These are phyloP conservation scores for Nephelium lappaceum DNA, from an alignment of 345 rosid genomes.

Conservation along the genomic window DNA sequence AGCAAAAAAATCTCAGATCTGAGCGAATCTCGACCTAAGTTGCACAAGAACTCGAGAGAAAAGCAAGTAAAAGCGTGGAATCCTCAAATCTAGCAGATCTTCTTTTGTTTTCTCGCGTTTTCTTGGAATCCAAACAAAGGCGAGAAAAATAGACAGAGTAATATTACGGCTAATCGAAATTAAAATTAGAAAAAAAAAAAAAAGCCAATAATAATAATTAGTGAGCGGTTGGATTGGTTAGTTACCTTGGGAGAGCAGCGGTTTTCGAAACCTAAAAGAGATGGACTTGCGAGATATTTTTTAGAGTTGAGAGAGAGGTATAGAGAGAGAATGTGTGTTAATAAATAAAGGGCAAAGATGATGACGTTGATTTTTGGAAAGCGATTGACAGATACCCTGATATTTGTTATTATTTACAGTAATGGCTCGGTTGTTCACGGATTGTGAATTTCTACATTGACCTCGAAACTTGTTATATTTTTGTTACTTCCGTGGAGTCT, in stretches of 20 bases:
- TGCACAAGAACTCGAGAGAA: background rate
- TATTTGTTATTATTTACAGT: conserved; percentile 1
- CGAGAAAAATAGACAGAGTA: background rate
- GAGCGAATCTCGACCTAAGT: background rate
- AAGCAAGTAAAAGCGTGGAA: background rate
- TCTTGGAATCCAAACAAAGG: background rate
- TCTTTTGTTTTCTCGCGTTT: background rate
- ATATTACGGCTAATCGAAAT: background rate
- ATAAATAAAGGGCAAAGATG: background rate
- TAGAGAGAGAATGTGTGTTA: background rate
- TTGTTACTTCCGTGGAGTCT: too few species aligned
- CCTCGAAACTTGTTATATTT: background rate
- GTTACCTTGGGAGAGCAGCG: conserved; percentile 18
- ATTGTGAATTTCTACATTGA: background rate
- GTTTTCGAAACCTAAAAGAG: conserved; percentile 23
- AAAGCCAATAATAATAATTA: background rate
- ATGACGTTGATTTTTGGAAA: conserved; percentile 10
- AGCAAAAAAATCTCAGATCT: conserved; percentile 19
- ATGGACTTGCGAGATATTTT: conserved; percentile 10
- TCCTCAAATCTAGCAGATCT: background rate
- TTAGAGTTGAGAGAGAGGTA: background rate
- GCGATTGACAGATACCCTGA: background rate
- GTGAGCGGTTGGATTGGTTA: background rate
- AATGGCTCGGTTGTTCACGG: background rate
- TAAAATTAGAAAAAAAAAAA: background rate